Evolutionary conservation across 2,329 filamentous ascomycete species (phyloP), one percentile per base, ranked within the genome.

Genomic region (Amphichorda felina): DNA sequence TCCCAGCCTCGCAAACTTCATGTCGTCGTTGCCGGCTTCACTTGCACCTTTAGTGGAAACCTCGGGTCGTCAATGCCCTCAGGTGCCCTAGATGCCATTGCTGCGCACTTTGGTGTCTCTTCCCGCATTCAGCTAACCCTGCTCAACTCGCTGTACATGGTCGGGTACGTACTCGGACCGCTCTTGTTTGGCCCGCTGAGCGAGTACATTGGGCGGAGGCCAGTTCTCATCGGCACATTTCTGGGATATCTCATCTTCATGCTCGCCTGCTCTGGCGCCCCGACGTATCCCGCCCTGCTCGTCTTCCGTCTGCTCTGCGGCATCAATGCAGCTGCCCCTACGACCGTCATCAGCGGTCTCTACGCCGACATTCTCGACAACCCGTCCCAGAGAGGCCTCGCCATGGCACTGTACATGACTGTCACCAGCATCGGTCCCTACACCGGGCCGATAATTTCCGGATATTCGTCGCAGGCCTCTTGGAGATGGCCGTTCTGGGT

Each of bases 381-480:
- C 9, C 53, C 54, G 2, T 49, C 53, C 2, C 43, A 44, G 3
- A 44, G 54, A 15, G 54, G 54, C 17, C 50, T 47, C 8, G 54
- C 54, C 19, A 48, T 57, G 22, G 48, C 53, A 8, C 40, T 56
- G 3, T 57, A 57, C 47, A 56, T 57, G 53, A 45, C 45, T 6
- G 43, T 57, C 28, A 57, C 54, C 7, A 55, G 47, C 2, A 38
- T 48, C 4, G 54, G 50, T 0, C 53, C 53, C 5, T 59, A 70
- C 1, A 48, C 72, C 2, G 69, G 68, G 0, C 68, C 68, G 2
- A 60, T 72, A 10, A 59, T 70, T 15, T 68, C 66, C 11, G 68
- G 67, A 0, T 71, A 70, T 44, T 45, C 68, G 0, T 56, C 69
- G 4, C 56, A 63, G 34, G 55, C 50, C n/a, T 60, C 53, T 15